Evolutionary conservation across 257 asterid genomes (phyloP), one percentile per base, ranked within the genome.

Genomic region (Coffea eugenioides): DNA sequence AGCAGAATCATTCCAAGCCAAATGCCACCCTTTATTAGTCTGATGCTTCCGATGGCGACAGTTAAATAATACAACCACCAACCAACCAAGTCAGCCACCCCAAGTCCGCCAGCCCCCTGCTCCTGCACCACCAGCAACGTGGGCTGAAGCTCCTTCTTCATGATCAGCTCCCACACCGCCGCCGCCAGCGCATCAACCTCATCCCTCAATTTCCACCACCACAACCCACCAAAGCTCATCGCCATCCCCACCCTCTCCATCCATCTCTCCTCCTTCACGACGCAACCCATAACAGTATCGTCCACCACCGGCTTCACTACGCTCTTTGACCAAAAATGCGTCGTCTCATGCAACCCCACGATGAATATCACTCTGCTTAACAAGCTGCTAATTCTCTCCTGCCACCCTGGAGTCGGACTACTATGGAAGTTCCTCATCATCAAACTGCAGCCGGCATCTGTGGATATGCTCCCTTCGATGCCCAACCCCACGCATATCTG

Each of bases 191-290:
- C 80, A 80, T 90, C 98, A 82, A 90, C 92, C 86, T 94, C 98
- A 67, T 90, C 97, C 83, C 90, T 92, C 92, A 92, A 75, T 82
- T 89, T 85, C 92, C 96, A 88, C 97, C 97, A 92, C 98, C 98
- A 92, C 79, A 94, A n/a, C 0, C 82, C 79, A 4, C 96, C 93
- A 49, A 88, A 92, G 74, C 90, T 74, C 80, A 85, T 52, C 31
- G 88, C 93, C 84, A 87, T 70, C 31, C 74, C 91, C 84, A 79
- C 87, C 90, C 87, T 94, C 90, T 91, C 96, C 78, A 43, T 74
- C 91, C 88, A 84, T 70, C 86, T 87, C 76, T 86, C 90, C 81
- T 66, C 80, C 87, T 79, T 84, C 61, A 61, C 41, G 1, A n/a
- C 23, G 18, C 73, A 66, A 2, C 95, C 92, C 25, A 84, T 84